A percentile compares a stretch with the other conserved stretches of the same genome.
These are phyloP conservation scores for Penicillium chermesinum DNA, from an alignment of 495 filamentous ascomycete genomes.

Conservation along the genomic window DNA sequence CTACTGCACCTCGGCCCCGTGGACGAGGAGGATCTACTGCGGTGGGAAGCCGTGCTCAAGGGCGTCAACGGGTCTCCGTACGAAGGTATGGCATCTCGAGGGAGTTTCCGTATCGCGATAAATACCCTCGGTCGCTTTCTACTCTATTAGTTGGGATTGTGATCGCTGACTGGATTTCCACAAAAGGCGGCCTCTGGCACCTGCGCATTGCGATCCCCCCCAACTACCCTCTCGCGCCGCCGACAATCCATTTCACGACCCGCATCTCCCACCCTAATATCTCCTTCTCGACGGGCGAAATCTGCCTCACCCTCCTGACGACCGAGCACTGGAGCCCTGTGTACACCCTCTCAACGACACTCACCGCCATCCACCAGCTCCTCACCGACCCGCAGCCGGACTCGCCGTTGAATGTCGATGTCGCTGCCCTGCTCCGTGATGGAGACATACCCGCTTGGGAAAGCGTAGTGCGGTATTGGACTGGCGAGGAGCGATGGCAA, in stretches of 20 bases:
- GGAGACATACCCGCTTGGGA: slow-evolving; percentile 76
- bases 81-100: slow-evolving; percentile 65
- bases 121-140: not conserved
- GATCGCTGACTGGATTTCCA: slow-evolving; percentile 20
- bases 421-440: slow-evolving; percentile 68
- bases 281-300: slow-evolving; percentile 73
- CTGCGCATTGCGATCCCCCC: slow-evolving; percentile 71
- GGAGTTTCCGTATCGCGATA: too few relatives aligned
- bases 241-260: slow-evolving; percentile 71
- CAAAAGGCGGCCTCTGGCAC: slow-evolving; percentile 82
- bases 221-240: slow-evolving; percentile 73
- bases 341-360: slow-evolving; percentile 71
- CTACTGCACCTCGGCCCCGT: slow-evolving; percentile 62
- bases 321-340: slow-evolving; percentile 77
- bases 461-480: slow-evolving; percentile 77
- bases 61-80: slow-evolving; percentile 65
- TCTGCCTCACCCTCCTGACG: slow-evolving; percentile 82
- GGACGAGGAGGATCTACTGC: slow-evolving; percentile 62
- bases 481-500: slow-evolving; percentile 45
- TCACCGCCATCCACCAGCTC: slow-evolving; percentile 74
- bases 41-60: slow-evolving; percentile 76
- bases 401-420: slow-evolving; percentile 84
- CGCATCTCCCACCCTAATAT: slow-evolving; percentile 85
- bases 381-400: slow-evolving; percentile 72
- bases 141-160: not conserved